Percentiles rank a stretch among this genome's conserved stretches.
These are phyloP conservation scores for Exserohilum turcica DNA, from an alignment of 2,329 filamentous ascomycete genomes.

Conservation along the genomic window DNA sequence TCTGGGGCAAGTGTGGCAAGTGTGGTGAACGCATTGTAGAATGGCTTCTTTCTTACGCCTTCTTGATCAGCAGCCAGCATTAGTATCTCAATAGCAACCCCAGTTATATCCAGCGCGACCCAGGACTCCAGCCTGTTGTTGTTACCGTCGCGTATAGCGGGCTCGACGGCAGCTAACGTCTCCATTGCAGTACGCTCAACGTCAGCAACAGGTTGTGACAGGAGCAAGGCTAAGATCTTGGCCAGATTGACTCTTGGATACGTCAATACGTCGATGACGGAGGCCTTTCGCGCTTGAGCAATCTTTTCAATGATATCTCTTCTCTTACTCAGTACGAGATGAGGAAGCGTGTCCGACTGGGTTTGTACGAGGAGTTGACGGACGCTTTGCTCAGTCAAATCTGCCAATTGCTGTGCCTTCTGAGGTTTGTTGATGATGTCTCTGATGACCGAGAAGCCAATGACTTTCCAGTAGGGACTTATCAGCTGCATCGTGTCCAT, in stretches of 20 bases:
- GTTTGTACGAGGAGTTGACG: slow-evolving; percentile 75
- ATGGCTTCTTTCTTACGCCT: slow-evolving; percentile 55
- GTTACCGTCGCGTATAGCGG: slow-evolving; percentile 67
- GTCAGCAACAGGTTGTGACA: slow-evolving; percentile 67
- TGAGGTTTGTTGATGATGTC: slow-evolving; percentile 82
- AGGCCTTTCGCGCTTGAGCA: slow-evolving; percentile 67
- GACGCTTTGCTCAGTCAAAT: slow-evolving; percentile 77
- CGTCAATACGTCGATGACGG: slow-evolving; percentile 65
- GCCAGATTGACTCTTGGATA: slow-evolving; percentile 62
- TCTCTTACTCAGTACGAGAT: slow-evolving; percentile 79
- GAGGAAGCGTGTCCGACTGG: slow-evolving; percentile 82
- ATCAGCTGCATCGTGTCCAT: slow-evolving; percentile 72
- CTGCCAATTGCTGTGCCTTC: slow-evolving; percentile 77
- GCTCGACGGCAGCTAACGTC: slow-evolving; percentile 69
- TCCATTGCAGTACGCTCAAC: slow-evolving; percentile 70
- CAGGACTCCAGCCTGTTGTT: slow-evolving; percentile 68
- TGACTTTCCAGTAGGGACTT: slow-evolving; percentile 83
- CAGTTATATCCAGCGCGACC: slow-evolving; percentile 74
- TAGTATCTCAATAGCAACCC: slow-evolving; percentile 79
- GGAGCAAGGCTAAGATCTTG: slow-evolving; percentile 62
- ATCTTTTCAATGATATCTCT: slow-evolving; percentile 80
- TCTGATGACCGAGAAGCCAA: slow-evolving; percentile 82
- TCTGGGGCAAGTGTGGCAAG: slow-evolving; percentile 54
- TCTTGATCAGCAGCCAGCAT: slow-evolving; percentile 76
- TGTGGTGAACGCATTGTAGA: slow-evolving; percentile 56